Evolutionary conservation across 2,329 filamentous ascomycete species (phyloP), one percentile per base, ranked within the genome.

Genomic region (Ilyonectria robusta): DNA sequence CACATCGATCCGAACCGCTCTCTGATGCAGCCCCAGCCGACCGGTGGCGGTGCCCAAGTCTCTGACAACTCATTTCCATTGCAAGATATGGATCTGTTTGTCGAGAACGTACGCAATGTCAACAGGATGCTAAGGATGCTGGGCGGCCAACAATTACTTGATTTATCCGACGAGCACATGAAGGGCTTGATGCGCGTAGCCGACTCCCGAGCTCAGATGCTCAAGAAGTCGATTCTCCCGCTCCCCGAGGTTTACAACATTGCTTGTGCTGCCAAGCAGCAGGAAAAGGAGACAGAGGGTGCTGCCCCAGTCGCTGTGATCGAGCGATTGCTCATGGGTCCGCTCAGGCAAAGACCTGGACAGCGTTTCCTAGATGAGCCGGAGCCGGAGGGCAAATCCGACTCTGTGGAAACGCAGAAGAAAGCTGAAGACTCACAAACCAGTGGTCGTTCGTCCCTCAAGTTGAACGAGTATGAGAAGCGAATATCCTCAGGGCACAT

Each of bases 401-500:
- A 76, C 0, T 46, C 66, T 1, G 66, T 70, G 9, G 73, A 78
- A 42, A 75, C 76, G 2, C 78, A 79, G 42, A 74, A 76, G 55
- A 74, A 58, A 54, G 63, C 76, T 17, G 76, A 78, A 64, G 74
- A 82, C 71, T 74, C 72, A 8, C 78, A 76, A 65, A 46, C 75
- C 2, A 73, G 75, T 4, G 53, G 69, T 7, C 70, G 75, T 37
- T 64, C 67, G n/a, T 60, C 72, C 6, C 68, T 77, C 47, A 89
- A 85, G 47, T 90, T 88, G 72, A 94, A 92, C 63, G 86, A 91
- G 58, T 91, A 97, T 71, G 96, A 98, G 80, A 93, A 94, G 79
- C 92, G 91, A 72, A 86, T 99, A 8, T 84, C 97, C 51, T 88
- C 89, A 4, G 94, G 95, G 10, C 91, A 98, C 3, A 90, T 97